Evolutionary conservation across 2,329 filamentous ascomycete species (phyloP), one percentile per base, ranked within the genome.

Genomic region (Alternaria angustiovoidea): DNA sequence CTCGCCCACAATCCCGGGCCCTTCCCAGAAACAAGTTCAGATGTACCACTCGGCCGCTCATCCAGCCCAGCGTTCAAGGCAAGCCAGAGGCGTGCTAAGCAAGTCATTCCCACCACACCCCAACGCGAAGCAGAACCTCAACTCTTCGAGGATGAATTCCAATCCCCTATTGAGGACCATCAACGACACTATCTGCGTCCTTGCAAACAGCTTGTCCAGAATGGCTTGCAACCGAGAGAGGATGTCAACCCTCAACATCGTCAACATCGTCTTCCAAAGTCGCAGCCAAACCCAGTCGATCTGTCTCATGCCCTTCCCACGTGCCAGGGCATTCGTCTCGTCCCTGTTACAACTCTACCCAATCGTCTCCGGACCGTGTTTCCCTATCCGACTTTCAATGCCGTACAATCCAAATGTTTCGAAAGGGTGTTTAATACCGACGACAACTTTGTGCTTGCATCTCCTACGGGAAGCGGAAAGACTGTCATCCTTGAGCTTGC

Each of bases 381-480:
- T 68, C 85, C 88, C 0, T 95, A 91, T 65, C 85, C 88, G 1
- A 77, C 90, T 0, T 93, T 96, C 80, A 96, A 96, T 73, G 91
- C 89, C 7, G 85, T 94, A 0, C 92, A 96, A 71, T 95, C 92
- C 0, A 92, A 89, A 72, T 93, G 90, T 69, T 95, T 94, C 67
- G 74, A 84, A 0, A 75, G 83, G 0, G 83, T 91, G 0, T 94
- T 91, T 73, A 80, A 83, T 6, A 87, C 86, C 0, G 86, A 89
- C 66, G 86, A 93, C 74, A 96, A 96, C 64, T 82, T 95, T 14
- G 91, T 95, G 0, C 82, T 96, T 14, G 89, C 92, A 1, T 90
- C 92, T 7, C 92, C 93, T 0, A 96, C 92, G 0, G 92, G 92
- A 8, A 94, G 92, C 75, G 92, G 93, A 2, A 96, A 96, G 76